These are phyloP conservation scores for Asclepias syriaca DNA, from an alignment of 257 asterid species.

Conservation along the genomic window DNA sequence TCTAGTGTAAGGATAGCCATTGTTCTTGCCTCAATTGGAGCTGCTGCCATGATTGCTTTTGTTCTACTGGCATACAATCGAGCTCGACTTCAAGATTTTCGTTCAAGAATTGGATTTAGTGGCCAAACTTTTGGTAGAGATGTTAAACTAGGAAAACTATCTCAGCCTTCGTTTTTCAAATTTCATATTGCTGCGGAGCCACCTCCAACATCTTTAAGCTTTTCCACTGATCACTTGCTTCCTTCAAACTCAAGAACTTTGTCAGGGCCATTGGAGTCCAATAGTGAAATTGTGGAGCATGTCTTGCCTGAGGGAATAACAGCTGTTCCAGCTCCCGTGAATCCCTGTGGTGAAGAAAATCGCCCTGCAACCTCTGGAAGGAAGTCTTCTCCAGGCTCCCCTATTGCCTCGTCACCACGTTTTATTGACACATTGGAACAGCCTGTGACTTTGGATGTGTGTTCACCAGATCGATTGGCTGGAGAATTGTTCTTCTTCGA, in stretches of 20 bases:
- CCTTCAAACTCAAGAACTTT: conserved; percentile 59
- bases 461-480: conserved; percentile 85
- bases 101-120: conserved; percentile 36
- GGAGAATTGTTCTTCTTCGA: conserved; percentile 83
- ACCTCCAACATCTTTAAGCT: conserved; percentile 66
- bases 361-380: conserved; percentile 56
- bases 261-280: conserved; percentile 53
- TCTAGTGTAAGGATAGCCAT: conserved; percentile 58
- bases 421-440: conserved; percentile 59
- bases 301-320: conserved; percentile 33
- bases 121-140: conserved; percentile 48
- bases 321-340: conserved; percentile 26
- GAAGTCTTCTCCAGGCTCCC: conserved; percentile 77
- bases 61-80: conserved; percentile 70
- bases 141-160: conserved; percentile 51
- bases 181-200: conserved; percentile 52
- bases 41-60: conserved; percentile 65
- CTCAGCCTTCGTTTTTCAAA: conserved; percentile 57
- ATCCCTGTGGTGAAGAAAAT: conserved; percentile 33
- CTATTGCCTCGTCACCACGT: conserved; percentile 65
- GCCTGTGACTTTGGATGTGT: conserved; percentile 57
- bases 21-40: conserved; percentile 70
- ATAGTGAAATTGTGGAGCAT: conserved; percentile 67
- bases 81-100: conserved; percentile 49
- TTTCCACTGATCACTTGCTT: conserved; percentile 78